Evolutionary conservation across 345 rosid species (phyloP).

Genomic region (Aquilaria malaccensis): DNA sequence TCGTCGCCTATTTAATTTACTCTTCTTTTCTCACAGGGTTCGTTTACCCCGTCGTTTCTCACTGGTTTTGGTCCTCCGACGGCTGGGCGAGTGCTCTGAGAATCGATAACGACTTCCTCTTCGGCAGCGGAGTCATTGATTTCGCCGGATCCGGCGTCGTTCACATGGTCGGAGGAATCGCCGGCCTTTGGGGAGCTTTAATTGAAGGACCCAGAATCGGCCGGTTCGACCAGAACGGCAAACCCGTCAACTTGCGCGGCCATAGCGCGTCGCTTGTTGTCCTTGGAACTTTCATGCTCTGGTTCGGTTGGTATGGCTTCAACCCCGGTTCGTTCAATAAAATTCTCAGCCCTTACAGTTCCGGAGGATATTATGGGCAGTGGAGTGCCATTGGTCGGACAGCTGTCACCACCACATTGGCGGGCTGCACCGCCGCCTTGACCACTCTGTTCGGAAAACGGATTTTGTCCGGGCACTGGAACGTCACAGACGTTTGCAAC

Average conservation of each 20-base stretch:
- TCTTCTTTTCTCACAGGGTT: constrained; percentile 82
- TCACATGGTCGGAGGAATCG: constrained; percentile 76
- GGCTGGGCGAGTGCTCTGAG: constrained; percentile 81
- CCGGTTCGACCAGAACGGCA: constrained; percentile 39
- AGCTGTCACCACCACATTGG: constrained; percentile 87
- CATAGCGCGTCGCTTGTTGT: constrained; percentile 72
- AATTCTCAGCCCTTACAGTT: constrained; percentile 25
- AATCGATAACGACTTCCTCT: constrained; percentile 26
- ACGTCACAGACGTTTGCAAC: constrained; percentile 83
- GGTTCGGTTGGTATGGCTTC: constrained; percentile 89
- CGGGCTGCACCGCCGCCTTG: constrained; percentile 79
- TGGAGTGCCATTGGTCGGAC: constrained; percentile 91
- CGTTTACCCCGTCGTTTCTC: constrained; percentile 85
- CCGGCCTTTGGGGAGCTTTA: constrained; percentile 73
- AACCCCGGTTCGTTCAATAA: constrained; percentile 65
- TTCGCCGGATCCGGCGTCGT: constrained; percentile 80
- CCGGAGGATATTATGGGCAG: constrained; percentile 44
- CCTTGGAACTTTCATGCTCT: constrained; percentile 64
- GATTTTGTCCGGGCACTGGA: constrained; percentile 78
- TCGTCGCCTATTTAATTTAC: constrained; percentile 74
- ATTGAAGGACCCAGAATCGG: constrained; percentile 81
- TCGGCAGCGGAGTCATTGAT: constrained; percentile 66
- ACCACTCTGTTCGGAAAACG: constrained; percentile 86
- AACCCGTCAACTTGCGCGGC: constrained; percentile 36
- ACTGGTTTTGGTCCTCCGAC: constrained; percentile 85